Conservation (phyloP, 306 rosid genomes). For the Fagus crenata region DNA sequence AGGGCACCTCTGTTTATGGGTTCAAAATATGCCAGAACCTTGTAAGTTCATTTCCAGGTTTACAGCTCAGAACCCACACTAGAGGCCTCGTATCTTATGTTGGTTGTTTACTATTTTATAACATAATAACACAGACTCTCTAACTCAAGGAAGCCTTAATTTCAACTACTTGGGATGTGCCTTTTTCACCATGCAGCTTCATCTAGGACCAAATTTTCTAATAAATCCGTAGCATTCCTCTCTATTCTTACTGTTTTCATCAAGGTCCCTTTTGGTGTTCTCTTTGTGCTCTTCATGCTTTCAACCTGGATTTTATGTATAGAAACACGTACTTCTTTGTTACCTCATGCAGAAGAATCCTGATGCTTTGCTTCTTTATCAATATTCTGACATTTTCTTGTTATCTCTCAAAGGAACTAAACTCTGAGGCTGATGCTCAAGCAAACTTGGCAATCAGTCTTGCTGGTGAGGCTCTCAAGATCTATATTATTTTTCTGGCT, state of each 20-base stretch:
- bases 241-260: background rate
- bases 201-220: background rate
- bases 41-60: no score
- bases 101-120: background rate
- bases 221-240: background rate
- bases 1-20: no score
- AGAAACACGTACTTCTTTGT: background rate
- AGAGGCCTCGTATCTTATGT: background rate
- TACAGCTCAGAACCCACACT: no score
- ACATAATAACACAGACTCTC: background rate
- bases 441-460: conserved; percentile 78
- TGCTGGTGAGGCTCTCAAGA: conserved; percentile 56
- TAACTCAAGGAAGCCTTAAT: background rate
- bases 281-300: background rate
- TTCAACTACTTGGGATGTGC: background rate
- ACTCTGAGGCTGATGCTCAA: conserved; percentile 87
- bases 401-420: conserved; percentile 50
- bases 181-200: background rate
- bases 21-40: no score
- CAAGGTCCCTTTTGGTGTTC: background rate
- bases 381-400: conserved; percentile 29
- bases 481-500: conserved; percentile 4
- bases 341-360: conserved; percentile 4
- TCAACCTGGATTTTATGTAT: background rate
- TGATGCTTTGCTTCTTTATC: conserved; percentile 14